phyloP scores from a whole-genome alignment of 306 rosid genomes.

The Vicia faba region DNA sequence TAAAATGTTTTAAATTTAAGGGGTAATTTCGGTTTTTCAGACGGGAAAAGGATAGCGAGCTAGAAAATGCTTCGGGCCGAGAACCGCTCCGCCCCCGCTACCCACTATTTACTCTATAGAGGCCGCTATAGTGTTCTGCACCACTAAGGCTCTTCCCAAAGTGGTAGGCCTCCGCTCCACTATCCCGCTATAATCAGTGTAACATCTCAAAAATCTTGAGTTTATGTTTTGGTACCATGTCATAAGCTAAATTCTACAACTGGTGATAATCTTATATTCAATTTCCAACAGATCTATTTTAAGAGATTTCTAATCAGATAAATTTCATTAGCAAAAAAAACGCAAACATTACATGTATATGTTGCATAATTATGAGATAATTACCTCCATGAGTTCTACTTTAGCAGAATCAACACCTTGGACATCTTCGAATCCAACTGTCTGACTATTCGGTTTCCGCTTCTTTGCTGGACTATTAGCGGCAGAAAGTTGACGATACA shows the following conservation, averaged over 20 bases:
- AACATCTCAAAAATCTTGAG: background rate
- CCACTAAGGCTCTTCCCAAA: no score
- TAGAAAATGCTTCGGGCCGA: no score
- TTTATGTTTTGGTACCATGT: background rate
- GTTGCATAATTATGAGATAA: slow-evolving; percentile 20
- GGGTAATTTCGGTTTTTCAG: no score
- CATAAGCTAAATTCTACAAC: background rate
- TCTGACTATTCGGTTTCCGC: slow-evolving; percentile 61
- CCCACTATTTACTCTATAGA: no score
- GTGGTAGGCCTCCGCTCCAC: no score
- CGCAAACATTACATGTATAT: slow-evolving; percentile 12
- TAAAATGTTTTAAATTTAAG: no score
- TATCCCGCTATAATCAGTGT: no score
- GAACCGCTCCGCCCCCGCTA: no score
- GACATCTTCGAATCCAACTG: slow-evolving; percentile 88
- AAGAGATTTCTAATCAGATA: background rate
- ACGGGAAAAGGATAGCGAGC: no score
- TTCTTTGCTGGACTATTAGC: slow-evolving; percentile 87
- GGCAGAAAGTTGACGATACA: slow-evolving; percentile 89
- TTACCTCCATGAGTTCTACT: slow-evolving; percentile 96
- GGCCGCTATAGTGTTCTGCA: no score
- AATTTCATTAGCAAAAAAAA: slow-evolving; percentile 15
- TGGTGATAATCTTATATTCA: background rate
- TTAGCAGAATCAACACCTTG: slow-evolving; percentile 96
- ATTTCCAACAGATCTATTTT: background rate